Percentiles rank a stretch among this genome's conserved stretches.
Conservation (phyloP, 106 monocot genomes). For the Apostasia ramifera region DNA sequence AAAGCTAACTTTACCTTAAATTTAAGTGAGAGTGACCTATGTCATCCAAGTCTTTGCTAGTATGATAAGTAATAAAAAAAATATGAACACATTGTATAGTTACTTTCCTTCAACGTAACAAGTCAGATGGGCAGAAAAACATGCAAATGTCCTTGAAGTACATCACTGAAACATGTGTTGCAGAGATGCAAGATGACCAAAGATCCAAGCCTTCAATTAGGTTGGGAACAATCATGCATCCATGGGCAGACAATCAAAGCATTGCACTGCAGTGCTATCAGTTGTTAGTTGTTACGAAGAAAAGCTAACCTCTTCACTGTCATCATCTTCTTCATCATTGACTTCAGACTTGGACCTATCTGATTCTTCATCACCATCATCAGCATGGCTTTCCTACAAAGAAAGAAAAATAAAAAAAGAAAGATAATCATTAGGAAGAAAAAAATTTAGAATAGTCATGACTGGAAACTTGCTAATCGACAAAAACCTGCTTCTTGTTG, state of each 20-base stretch:
- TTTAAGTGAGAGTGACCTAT: too few species aligned
- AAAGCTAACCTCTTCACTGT: conserved; percentile 17
- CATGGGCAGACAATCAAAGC: neutral
- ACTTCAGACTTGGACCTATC: conserved; percentile 37
- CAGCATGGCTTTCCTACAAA: conserved; percentile 14
- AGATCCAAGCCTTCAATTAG: too few species aligned
- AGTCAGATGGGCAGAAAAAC: too few species aligned
- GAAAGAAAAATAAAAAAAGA: neutral
- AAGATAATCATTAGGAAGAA: neutral
- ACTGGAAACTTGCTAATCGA: neutral
- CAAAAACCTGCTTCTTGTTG: conserved; percentile 26
- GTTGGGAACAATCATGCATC: too few species aligned
- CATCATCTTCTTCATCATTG: conserved; percentile 31
- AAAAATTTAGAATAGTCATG: neutral
- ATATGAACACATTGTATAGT: too few species aligned
- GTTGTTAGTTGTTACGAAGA: neutral
- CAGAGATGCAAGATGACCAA: too few species aligned
- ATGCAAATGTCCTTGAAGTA: too few species aligned
- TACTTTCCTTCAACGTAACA: too few species aligned
- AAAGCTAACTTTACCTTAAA: too few species aligned
- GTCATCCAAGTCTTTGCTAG: too few species aligned
- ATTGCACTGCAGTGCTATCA: neutral
- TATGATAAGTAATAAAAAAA: too few species aligned
- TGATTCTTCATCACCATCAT: conserved; percentile 27
- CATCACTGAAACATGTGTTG: too few species aligned